phyloP scores from a whole-genome alignment of 2,329 filamentous ascomycete genomes.

The Cladosporium sp. region DNA sequence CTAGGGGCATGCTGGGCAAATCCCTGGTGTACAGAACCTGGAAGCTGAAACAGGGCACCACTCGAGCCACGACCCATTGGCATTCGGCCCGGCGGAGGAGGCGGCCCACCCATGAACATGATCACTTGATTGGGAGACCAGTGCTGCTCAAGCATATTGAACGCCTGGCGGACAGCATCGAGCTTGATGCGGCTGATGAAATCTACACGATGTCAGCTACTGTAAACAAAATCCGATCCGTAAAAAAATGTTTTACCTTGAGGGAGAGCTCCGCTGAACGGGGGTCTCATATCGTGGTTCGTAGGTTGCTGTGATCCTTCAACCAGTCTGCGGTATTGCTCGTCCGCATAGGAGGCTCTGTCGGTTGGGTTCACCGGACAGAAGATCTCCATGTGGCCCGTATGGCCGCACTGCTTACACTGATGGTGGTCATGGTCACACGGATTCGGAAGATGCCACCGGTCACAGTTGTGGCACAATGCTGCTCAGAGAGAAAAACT shows the following conservation, averaged over 20 bases:
- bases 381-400: slow-evolving; percentile 21
- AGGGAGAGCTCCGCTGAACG: not conserved
- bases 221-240: not conserved
- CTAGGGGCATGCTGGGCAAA: not conserved
- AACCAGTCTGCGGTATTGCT: not conserved
- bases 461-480: slow-evolving; percentile 25
- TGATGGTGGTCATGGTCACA: slow-evolving; percentile 13
- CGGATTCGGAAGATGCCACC: slow-evolving; percentile 23
- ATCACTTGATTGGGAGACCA: not conserved
- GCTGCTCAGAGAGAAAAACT: not conserved
- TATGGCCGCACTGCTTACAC: slow-evolving; percentile 19
- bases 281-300: not conserved
- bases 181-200: not conserved
- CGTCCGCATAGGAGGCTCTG: not conserved
- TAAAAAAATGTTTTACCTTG: not conserved
- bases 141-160: not conserved
- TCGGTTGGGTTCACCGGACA: slow-evolving; percentile 19
- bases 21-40: not conserved
- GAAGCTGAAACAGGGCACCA: not conserved
- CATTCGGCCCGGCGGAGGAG: not conserved
- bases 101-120: not conserved
- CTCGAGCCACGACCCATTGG: not conserved
- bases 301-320: not conserved
- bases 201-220: not conserved
- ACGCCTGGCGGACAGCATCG: not conserved